Conservation (phyloP, 306 rosid species). For the Sechiopsis laciniata region DNA sequence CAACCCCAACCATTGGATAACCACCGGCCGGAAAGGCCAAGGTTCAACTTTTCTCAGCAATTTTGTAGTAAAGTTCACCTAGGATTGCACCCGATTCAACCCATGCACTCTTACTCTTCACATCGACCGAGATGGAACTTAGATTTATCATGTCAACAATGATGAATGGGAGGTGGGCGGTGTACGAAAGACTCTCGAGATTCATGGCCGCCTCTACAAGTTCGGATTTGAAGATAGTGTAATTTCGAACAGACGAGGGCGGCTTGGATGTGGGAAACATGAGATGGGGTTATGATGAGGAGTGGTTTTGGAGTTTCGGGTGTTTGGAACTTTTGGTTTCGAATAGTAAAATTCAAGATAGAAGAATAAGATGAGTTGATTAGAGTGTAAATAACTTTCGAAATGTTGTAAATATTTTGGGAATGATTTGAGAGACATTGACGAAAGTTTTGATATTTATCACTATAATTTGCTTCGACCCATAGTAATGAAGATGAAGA, state of each 20-base stretch:
- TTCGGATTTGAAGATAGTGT: constrained; percentile 1
- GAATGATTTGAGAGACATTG: background rate
- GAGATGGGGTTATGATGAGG: background rate
- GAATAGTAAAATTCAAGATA: constrained; percentile 2
- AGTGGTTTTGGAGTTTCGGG: background rate
- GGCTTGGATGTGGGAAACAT: background rate
- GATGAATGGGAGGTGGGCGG: constrained; percentile 20
- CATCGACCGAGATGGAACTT: constrained; percentile 30
- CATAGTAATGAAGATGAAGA: background rate
- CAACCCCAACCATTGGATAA: constrained; percentile 51
- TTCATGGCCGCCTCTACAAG: constrained; percentile 15
- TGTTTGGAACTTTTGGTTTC: constrained; percentile 3
- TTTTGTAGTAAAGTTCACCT: too few species aligned
- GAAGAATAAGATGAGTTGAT: constrained; percentile 2
- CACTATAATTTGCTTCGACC: background rate
- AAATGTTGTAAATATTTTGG: background rate
- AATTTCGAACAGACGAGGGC: background rate
- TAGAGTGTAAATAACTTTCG: background rate
- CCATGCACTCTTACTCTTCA: constrained; percentile 30
- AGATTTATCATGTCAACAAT: too few species aligned
- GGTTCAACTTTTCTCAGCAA: background rate
- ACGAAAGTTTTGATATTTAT: background rate
- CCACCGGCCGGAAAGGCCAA: constrained; percentile 65
- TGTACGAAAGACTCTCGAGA: constrained; percentile 18
- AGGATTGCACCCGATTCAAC: constrained; percentile 54